Evolutionary conservation across 345 rosid species (phyloP), one percentile per base, ranked within the genome.

Genomic region (Eutrema japonicum): DNA sequence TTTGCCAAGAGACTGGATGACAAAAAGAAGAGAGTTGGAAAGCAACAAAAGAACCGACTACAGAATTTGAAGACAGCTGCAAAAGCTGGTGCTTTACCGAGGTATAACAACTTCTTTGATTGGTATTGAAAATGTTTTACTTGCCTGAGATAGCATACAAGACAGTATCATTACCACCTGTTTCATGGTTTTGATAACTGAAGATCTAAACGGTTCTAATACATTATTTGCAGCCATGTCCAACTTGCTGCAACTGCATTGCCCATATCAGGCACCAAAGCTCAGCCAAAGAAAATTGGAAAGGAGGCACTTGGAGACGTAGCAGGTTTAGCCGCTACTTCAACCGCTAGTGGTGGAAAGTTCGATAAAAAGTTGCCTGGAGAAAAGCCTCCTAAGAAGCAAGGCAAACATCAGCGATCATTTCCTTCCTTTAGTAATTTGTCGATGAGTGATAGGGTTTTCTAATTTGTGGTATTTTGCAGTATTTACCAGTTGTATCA

Each of bases 281-380:
- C 83, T 71, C 88, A 85, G 68, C 82, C 89, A 14, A 82, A 84
- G 79, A 91, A 87, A 79, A 27, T 88, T 16, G 79, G 81, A 47
- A 94, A 86, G 85, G 87, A 89, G 40, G 97, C 79, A 45, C 82
- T 91, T 42, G 88, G 91, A 37, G 84, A 82, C 56, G 97, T 89
- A 5, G 99, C 97, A 37, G 96, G 99, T 78, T 80, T 89, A 70
- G 99, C 95, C 26, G 85, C 93, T 5, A 83, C 93, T 27, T 85
- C 97, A 62, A 94, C 97, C 12, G 97, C 93, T 41, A 94, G 97
- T 76, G 97, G 96, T 64, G 97, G 98, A 42, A 94, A 94, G 83
- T 95, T 95, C 41, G 99, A 94, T 79, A 91, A 85, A 78, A 94
- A 87, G 88, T 78, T 91, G 38, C 82, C 80, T 0, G 96, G 96